A percentile compares a stretch with the other conserved stretches of the same genome.
Conservation (phyloP, 371 early-diverging fungal species). For the Haplosporangium sp. region DNA sequence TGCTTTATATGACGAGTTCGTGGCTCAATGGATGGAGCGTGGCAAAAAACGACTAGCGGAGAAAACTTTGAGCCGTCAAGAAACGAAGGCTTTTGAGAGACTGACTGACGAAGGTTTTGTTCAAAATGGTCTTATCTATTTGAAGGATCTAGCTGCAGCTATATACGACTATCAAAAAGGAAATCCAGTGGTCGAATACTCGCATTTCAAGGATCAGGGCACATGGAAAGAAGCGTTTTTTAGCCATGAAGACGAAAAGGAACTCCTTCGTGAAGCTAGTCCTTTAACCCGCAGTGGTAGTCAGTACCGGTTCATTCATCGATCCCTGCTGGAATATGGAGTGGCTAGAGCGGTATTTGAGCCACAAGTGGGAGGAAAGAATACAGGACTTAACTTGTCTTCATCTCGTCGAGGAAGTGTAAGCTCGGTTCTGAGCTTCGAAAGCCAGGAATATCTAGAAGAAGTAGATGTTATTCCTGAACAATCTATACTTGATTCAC, state of each 20-base stretch:
- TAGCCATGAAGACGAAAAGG: neutral
- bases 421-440: neutral
- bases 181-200: slow-evolving; percentile 8
- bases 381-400: neutral
- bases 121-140: neutral
- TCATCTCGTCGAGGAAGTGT: neutral
- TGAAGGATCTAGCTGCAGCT: slow-evolving; percentile 3
- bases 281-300: slow-evolving; percentile 12
- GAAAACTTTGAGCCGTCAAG: neutral
- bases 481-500: neutral
- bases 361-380: neutral
- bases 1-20: slow-evolving; percentile 7
- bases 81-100: neutral
- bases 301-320: slow-evolving; percentile 16
- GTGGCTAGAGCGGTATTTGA: slow-evolving; percentile 5
- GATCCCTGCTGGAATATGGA: slow-evolving; percentile 7
- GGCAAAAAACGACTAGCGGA: neutral
- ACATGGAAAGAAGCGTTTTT: slow-evolving; percentile 5
- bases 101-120: neutral
- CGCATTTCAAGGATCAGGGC: neutral
- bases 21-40: neutral
- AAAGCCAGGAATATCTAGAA: neutral
- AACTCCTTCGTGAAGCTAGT: slow-evolving; percentile 1
- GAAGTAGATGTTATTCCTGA: neutral
- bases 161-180: neutral